Conservation (phyloP, 1,284 basidiomycete genomes). For the Trichosporon ovoides region DNA sequence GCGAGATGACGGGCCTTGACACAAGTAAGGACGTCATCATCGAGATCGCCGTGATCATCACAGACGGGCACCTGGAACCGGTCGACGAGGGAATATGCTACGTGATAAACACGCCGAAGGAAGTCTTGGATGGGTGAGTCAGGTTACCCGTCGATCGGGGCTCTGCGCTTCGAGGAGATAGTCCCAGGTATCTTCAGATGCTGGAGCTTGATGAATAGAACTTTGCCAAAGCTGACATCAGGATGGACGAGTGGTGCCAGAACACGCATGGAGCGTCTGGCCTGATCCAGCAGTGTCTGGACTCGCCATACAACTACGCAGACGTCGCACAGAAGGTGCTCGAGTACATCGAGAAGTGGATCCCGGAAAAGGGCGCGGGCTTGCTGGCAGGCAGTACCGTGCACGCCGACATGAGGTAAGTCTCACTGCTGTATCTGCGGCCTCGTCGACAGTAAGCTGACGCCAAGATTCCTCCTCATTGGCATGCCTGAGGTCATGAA, state of each 20-base stretch:
- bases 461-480: conserved; percentile 46
- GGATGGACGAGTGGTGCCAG: conserved; percentile 50
- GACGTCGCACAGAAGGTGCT: conserved; percentile 46
- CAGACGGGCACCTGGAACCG: conserved; percentile 51
- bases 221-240: conserved; percentile 13
- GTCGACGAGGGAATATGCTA: conserved; percentile 54
- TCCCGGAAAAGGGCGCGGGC: conserved; percentile 48
- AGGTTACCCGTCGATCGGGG: not conserved
- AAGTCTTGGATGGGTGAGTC: conserved; percentile 48
- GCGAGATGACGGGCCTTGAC: conserved; percentile 54
- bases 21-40: conserved; percentile 49
- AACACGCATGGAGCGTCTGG: conserved; percentile 47
- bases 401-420: conserved; percentile 51
- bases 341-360: conserved; percentile 50
- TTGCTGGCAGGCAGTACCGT: conserved; percentile 53
- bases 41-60: conserved; percentile 55
- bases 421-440: no score
- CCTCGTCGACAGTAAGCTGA: conserved; percentile 1
- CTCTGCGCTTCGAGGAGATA: no score
- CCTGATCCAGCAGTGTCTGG: conserved; percentile 44
- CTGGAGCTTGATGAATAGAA: no score
- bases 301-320: conserved; percentile 43
- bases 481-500: conserved; percentile 51
- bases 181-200: no score
- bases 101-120: conserved; percentile 51